Evolutionary conservation across 352 stramenopile genomes (phyloP).

Genomic region (Thalassiosira ordinaria): DNA sequence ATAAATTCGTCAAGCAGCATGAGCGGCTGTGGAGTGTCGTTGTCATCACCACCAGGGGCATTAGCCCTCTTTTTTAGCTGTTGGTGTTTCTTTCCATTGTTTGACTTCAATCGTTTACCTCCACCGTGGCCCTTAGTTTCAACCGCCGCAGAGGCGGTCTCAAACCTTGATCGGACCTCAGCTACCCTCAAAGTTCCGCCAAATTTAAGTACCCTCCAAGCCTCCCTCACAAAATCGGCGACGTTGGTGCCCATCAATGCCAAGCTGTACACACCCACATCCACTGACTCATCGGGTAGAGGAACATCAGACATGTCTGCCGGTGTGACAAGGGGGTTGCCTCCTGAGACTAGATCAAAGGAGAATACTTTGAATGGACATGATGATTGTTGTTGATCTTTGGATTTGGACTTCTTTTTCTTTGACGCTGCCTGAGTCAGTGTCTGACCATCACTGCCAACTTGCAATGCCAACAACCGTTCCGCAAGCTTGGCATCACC

Average conservation of each 20-base stretch:
- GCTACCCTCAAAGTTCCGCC: constrained; percentile 92
- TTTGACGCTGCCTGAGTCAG: constrained; percentile 13
- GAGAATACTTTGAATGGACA: constrained; percentile 90
- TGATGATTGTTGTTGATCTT: constrained; percentile 20
- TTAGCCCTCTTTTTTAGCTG: constrained; percentile 31
- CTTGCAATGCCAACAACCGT: constrained; percentile 57
- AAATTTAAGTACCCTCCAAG: constrained; percentile 92
- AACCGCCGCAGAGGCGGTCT: constrained; percentile 65
- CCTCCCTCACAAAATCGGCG: constrained; percentile 96
- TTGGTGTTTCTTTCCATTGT: constrained; percentile 43
- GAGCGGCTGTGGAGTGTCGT: constrained; percentile 17
- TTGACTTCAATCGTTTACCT: constrained; percentile 29
- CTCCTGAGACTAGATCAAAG: constrained; percentile 96
- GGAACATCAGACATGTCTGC: constrained; percentile 98
- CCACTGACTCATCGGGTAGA: constrained; percentile 89
- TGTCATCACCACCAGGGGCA: constrained; percentile 11
- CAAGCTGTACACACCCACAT: constrained; percentile 97
- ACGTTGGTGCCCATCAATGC: constrained; percentile 98
- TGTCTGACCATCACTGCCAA: constrained; percentile 25
- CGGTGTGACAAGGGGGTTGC: constrained; percentile 90
- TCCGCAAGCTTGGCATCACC: constrained; percentile 94
- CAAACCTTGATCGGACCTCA: constrained; percentile 90
- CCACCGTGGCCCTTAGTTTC: constrained; percentile 16
- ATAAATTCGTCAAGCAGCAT: constrained; percentile 76
- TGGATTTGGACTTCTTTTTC: constrained; percentile 26